phyloP scores from a whole-genome alignment of 495 filamentous ascomycete species.

The Aspergillus heteromorphus region DNA sequence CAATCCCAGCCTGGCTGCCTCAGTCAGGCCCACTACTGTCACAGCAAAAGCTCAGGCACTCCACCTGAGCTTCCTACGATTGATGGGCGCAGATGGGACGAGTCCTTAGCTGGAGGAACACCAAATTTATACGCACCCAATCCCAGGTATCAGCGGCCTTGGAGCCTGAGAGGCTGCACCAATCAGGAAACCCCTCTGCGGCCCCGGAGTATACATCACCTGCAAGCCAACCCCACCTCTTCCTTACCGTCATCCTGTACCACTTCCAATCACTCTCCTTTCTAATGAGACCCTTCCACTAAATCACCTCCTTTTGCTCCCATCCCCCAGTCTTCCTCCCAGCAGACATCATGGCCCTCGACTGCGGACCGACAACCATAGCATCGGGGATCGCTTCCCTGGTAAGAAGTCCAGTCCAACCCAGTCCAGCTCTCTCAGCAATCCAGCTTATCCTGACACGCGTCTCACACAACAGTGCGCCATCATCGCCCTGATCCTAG shows the following conservation, averaged over 20 bases:
- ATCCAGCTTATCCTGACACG: neutral
- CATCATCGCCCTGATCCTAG: slow-evolving; percentile 15
- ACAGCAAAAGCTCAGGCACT: no score
- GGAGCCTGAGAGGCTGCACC: no score
- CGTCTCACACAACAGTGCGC: neutral
- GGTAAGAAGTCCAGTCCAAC: neutral
- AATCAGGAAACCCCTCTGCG: no score
- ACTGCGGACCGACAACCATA: neutral
- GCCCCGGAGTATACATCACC: no score
- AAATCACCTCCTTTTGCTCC: neutral
- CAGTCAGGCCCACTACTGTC: no score
- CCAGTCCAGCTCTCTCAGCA: neutral
- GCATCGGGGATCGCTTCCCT: neutral
- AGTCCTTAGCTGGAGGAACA: no score
- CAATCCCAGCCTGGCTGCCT: no score
- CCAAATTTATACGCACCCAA: no score
- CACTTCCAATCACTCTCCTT: no score
- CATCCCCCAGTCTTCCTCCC: neutral
- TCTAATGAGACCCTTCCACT: neutral
- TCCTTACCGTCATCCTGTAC: neutral
- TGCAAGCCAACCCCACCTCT: neutral
- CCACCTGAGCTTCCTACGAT: no score
- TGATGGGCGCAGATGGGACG: no score
- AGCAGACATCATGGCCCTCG: neutral
- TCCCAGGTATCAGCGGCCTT: no score